Conservation (phyloP, 305 asterid genomes). For the Fraxinus velutina region DNA sequence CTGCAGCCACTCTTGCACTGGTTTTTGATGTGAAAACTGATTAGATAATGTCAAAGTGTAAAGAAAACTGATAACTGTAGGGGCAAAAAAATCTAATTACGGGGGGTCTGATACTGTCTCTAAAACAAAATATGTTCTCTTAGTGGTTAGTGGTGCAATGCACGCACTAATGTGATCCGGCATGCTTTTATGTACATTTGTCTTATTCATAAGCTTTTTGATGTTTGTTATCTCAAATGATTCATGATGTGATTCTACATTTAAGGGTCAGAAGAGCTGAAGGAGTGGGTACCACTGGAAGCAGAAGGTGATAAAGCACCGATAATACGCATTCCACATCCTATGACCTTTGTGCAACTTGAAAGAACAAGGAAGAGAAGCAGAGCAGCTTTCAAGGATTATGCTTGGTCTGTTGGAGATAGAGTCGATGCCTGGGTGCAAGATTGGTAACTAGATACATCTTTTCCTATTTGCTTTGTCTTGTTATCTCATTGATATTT, state of each 20-base stretch:
- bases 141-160: background rate
- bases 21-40: background rate
- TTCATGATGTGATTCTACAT: constrained; percentile 7
- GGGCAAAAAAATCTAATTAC: background rate
- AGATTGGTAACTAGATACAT: constrained; percentile 51
- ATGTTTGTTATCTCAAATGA: background rate
- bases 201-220: background rate
- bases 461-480: background rate
- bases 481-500: constrained; percentile 1
- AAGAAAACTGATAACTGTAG: background rate
- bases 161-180: background rate
- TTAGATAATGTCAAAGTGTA: background rate
- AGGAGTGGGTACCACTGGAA: constrained; percentile 84
- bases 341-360: constrained; percentile 41
- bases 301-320: constrained; percentile 58
- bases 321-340: constrained; percentile 61
- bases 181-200: background rate
- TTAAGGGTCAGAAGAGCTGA: constrained; percentile 56
- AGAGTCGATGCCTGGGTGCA: constrained; percentile 77
- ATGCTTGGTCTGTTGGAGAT: constrained; percentile 82
- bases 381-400: constrained; percentile 65
- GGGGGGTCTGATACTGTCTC: background rate
- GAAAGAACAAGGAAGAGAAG: constrained; percentile 83
- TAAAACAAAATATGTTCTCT: background rate
- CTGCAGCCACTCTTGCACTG: background rate